phyloP scores from a whole-genome alignment of 495 filamentous ascomycete genomes.

The Penicillium pulvis region DNA sequence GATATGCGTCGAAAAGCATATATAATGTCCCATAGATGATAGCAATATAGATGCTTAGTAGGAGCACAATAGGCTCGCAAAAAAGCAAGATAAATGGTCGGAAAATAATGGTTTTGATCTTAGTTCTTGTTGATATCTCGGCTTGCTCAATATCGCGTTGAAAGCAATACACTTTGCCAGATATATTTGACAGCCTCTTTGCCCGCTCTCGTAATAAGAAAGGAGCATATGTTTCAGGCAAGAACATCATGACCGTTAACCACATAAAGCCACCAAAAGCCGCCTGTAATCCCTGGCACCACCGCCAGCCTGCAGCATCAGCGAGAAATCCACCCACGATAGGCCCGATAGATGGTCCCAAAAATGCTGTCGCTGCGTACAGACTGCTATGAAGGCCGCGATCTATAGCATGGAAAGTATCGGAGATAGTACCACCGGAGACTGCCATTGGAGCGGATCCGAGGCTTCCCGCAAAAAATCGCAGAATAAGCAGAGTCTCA shows the following conservation, averaged over 20 bases:
- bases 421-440: constrained; percentile 50
- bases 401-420: constrained; percentile 52
- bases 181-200: not conserved
- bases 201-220: not conserved
- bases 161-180: not conserved
- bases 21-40: constrained; percentile 72
- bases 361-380: constrained; percentile 45
- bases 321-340: constrained; percentile 48
- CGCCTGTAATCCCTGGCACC: constrained; percentile 44
- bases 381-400: constrained; percentile 52
- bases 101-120: not conserved
- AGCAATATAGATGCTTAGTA: constrained; percentile 51
- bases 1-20: constrained; percentile 79
- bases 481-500: too few species aligned
- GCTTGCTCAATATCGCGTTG: not conserved
- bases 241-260: not conserved
- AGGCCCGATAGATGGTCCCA: constrained; percentile 36
- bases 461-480: too few species aligned
- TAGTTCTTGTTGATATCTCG: not conserved
- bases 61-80: constrained; percentile 1
- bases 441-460: too few species aligned
- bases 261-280: not conserved
- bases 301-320: constrained; percentile 45
- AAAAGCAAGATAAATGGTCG: constrained; percentile 2
- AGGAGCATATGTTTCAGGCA: not conserved